Conservation (phyloP, 805 yeast genomes). For the Metschnikowia orientalis region DNA sequence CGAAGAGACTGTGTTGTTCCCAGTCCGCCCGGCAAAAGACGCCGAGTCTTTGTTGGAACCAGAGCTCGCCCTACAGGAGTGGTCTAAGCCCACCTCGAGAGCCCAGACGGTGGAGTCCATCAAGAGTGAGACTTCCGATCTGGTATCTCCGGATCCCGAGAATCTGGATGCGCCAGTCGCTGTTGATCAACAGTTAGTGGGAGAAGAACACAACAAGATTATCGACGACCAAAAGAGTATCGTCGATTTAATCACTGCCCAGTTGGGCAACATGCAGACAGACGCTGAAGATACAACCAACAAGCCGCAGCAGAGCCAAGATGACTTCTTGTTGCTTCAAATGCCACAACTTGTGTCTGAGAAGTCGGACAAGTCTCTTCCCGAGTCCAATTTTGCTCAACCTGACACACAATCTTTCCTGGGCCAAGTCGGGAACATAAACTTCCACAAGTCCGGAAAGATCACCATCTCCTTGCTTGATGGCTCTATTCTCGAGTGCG, state of each 20-base stretch:
- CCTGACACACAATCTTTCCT: slow-evolving; percentile 11
- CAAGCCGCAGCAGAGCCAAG: slow-evolving; percentile 12
- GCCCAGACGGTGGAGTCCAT: slow-evolving; percentile 19
- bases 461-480: slow-evolving; percentile 71
- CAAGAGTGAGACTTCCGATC: slow-evolving; percentile 31
- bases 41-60: slow-evolving; percentile 18
- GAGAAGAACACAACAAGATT: slow-evolving; percentile 29
- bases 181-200: slow-evolving; percentile 27
- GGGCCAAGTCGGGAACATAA: slow-evolving; percentile 70
- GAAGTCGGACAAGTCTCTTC: slow-evolving; percentile 20
- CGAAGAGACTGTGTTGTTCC: slow-evolving; percentile 57
- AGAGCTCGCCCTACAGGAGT: slow-evolving; percentile 21
- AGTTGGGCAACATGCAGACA: slow-evolving; percentile 20
- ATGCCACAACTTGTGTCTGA: slow-evolving; percentile 45
- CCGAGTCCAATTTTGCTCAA: slow-evolving; percentile 11
- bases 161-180: slow-evolving; percentile 1
- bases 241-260: slow-evolving; percentile 23
- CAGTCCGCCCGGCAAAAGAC: slow-evolving; percentile 62
- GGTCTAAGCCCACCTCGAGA: slow-evolving; percentile 7
- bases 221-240: slow-evolving; percentile 30
- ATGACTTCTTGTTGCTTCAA: slow-evolving; percentile 40
- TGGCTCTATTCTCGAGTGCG: slow-evolving; percentile 56
- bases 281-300: too few species aligned
- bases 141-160: slow-evolving; percentile 26
- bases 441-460: slow-evolving; percentile 81